A percentile compares a stretch with the other conserved stretches of the same genome.
These are phyloP conservation scores for Entomortierella beljakovae DNA, from an alignment of 192 early-diverging fungal species.

Conservation along the genomic window DNA sequence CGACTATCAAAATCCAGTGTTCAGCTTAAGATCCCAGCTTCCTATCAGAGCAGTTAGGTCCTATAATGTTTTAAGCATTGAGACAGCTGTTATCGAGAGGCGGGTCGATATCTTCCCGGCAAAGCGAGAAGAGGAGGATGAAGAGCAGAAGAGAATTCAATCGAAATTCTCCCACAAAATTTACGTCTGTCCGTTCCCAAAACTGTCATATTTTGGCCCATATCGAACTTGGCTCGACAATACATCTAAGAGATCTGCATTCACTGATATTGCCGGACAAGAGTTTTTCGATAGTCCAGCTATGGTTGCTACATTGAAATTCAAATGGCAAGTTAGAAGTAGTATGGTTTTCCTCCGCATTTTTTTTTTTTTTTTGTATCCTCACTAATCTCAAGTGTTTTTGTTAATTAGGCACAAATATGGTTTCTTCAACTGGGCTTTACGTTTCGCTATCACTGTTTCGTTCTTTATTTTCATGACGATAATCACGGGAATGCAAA, in stretches of 20 bases:
- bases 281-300: conserved; percentile 51
- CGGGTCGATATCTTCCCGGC: conserved; percentile 11
- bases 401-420: conserved; percentile 37
- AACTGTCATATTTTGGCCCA: conserved; percentile 23
- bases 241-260: conserved; percentile 8
- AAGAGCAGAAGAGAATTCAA: conserved; percentile 9
- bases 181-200: conserved; percentile 46
- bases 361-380: neutral
- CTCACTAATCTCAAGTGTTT: neutral
- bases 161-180: conserved; percentile 28
- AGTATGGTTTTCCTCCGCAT: neutral
- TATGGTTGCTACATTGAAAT: conserved; percentile 38
- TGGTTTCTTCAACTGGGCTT: conserved; percentile 28
- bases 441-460: conserved; percentile 10
- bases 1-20: conserved; percentile 37
- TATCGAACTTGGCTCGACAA: conserved; percentile 4
- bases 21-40: conserved; percentile 28
- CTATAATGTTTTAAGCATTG: conserved; percentile 10
- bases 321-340: conserved; percentile 30
- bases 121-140: conserved; percentile 5
- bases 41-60: conserved; percentile 18
- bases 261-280: conserved; percentile 40
- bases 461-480: conserved; percentile 24
- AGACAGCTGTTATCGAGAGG: conserved; percentile 10
- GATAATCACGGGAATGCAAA: conserved; percentile 26